Percentiles rank a stretch among this genome's conserved stretches.
These are phyloP conservation scores for Fusarium torulosum DNA, from an alignment of 2,329 filamentous ascomycete genomes.

Conservation along the genomic window DNA sequence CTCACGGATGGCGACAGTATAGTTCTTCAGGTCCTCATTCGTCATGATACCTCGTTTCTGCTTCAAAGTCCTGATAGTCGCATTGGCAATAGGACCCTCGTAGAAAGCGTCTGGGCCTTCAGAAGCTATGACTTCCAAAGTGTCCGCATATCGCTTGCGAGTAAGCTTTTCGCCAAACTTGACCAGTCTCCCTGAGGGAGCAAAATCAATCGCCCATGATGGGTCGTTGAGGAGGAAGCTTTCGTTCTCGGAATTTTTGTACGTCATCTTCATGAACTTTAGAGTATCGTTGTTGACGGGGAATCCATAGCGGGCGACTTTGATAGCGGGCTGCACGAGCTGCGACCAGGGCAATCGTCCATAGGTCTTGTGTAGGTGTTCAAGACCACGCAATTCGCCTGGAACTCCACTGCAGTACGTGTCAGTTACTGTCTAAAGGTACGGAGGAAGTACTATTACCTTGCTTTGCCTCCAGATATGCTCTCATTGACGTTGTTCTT, in stretches of 20 bases:
- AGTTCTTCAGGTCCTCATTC: conserved; percentile 76
- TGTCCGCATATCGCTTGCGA: conserved; percentile 78
- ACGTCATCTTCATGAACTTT: conserved; percentile 71
- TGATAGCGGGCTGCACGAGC: conserved; percentile 77
- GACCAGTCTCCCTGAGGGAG: conserved; percentile 76
- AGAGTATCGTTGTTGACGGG: conserved; percentile 77
- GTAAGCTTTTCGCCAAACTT: conserved; percentile 80
- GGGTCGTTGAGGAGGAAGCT: conserved; percentile 77
- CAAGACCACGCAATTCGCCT: conserved; percentile 78
- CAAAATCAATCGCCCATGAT: conserved; percentile 86
- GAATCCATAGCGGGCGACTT: conserved; percentile 79
- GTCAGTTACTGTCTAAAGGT: fast-evolving
- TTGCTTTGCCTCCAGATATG: conserved; percentile 77
- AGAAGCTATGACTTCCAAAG: conserved; percentile 76
- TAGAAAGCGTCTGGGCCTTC: conserved; percentile 78
- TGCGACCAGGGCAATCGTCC: conserved; percentile 73
- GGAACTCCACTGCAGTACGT: conserved; percentile 67
- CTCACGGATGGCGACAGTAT: conserved; percentile 73
- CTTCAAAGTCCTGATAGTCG: conserved; percentile 75
- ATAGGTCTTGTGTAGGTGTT: conserved; percentile 78
- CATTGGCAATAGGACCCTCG: conserved; percentile 74
- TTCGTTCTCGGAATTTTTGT: conserved; percentile 56
- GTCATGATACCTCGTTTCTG: conserved; percentile 81
- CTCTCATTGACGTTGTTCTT: conserved; percentile 74
- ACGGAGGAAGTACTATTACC: conserved; percentile 63